Percentiles rank a stretch among this genome's conserved stretches.
Conservation (phyloP, 2,329 filamentous ascomycete genomes). For the Stachybotrys chlorohalonatus region DNA sequence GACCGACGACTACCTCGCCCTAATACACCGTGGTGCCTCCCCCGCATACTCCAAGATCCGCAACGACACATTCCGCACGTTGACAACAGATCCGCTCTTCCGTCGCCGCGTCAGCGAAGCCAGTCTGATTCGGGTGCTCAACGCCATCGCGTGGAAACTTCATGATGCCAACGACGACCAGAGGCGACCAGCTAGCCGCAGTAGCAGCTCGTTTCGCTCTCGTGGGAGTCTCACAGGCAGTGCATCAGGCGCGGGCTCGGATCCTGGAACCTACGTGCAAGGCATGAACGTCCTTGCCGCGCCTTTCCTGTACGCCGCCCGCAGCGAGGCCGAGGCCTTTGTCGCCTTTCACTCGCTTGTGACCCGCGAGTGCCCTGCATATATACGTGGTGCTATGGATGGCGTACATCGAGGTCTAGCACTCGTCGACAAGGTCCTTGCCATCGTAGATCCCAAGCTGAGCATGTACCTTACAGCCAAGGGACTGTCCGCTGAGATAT, state of each 20-base stretch:
- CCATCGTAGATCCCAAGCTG: conserved; percentile 84
- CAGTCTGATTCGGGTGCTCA: conserved; percentile 85
- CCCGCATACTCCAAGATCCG: conserved; percentile 95
- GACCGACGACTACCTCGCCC: conserved; percentile 79
- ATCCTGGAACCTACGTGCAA: conserved; percentile 86
- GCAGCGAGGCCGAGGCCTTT: conserved; percentile 92
- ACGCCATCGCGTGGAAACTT: conserved; percentile 89
- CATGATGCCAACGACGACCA: conserved; percentile 62
- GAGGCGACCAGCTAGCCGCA: conserved; percentile 22
- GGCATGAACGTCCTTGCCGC: conserved; percentile 98
- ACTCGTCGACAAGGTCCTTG: conserved; percentile 83
- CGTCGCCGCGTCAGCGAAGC: conserved; percentile 92
- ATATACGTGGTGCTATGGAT: conserved; percentile 93
- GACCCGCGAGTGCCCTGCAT: conserved; percentile 81
- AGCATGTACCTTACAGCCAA: conserved; percentile 77
- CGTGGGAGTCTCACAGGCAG: conserved; percentile 22
- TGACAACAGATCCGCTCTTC: conserved; percentile 96
- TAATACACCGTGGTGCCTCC: conserved; percentile 88
- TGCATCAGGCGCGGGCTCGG: conserved; percentile 46
- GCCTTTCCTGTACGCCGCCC: conserved; percentile 88
- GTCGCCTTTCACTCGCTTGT: conserved; percentile 83
- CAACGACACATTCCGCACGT: conserved; percentile 94
- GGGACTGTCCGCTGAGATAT: conserved; percentile 85
- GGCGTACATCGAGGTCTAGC: conserved; percentile 88
- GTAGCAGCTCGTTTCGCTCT: conserved; percentile 25